Conservation (phyloP, 2,329 filamentous ascomycete species). For the Exserohilum turcica region DNA sequence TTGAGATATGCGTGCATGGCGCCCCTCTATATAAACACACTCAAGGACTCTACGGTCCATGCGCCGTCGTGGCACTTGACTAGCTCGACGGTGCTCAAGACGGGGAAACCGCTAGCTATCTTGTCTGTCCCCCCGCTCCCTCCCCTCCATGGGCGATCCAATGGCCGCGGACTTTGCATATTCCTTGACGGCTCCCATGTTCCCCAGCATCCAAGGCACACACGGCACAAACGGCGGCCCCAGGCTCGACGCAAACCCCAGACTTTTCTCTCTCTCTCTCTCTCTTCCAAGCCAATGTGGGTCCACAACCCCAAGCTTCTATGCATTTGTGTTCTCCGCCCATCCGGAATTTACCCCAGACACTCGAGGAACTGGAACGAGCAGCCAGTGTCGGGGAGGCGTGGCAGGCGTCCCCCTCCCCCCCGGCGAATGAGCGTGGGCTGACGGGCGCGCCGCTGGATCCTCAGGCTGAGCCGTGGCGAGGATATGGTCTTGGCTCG, state of each 20-base stretch:
- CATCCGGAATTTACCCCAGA: no score
- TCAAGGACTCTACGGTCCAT: constrained; percentile 25
- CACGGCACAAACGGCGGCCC: not conserved
- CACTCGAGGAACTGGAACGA: no score
- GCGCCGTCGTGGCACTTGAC: constrained; percentile 13
- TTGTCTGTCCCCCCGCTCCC: not conserved
- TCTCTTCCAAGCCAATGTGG: no score
- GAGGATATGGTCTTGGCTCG: constrained; percentile 11
- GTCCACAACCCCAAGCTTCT: no score
- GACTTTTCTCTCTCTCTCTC: constrained; percentile 7
- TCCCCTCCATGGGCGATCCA: not conserved
- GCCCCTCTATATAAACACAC: constrained; percentile 33
- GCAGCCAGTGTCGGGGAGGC: no score
- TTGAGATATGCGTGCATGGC: constrained; percentile 2
- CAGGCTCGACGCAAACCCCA: constrained; percentile 9
- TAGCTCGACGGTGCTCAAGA: constrained; percentile 23
- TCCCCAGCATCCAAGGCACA: no score
- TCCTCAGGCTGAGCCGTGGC: constrained; percentile 7
- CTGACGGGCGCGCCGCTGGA: not conserved
- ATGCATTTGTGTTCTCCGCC: not conserved
- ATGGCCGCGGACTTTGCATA: constrained; percentile 25
- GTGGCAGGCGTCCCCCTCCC: not conserved
- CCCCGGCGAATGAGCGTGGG: constrained; percentile 15
- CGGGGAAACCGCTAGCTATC: constrained; percentile 25
- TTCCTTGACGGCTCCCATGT: not conserved